These are phyloP conservation scores for Trebouxia gelatinosa DNA, from an alignment of 163 green algal species.

Conservation along the genomic window DNA sequence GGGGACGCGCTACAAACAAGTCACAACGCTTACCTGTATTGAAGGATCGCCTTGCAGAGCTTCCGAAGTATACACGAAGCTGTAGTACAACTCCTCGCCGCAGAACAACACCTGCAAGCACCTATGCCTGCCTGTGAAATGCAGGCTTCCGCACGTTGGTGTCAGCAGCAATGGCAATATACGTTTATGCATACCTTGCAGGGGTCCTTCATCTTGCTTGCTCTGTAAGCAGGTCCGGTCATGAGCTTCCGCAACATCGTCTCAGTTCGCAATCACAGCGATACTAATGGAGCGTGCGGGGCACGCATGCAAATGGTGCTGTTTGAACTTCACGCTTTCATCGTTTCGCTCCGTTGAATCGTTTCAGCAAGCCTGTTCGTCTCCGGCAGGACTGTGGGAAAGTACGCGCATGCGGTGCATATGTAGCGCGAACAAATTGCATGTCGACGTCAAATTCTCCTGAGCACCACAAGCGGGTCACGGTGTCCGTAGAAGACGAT, in stretches of 20 bases:
- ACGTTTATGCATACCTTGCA: background rate
- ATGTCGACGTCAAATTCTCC: background rate
- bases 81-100: conserved; percentile 46
- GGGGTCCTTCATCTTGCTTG: background rate
- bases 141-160: background rate
- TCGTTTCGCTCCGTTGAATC: background rate
- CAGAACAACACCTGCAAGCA: conserved; percentile 56
- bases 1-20: background rate
- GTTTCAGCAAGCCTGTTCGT: background rate
- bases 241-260: background rate
- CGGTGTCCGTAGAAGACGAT: background rate
- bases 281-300: background rate
- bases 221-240: background rate
- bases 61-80: conserved; percentile 48
- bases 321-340: background rate
- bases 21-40: conserved; percentile 35
- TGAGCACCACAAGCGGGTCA: background rate
- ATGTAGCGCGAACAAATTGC: background rate
- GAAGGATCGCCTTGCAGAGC: conserved; percentile 23
- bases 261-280: background rate
- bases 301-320: background rate
- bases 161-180: too few species aligned
- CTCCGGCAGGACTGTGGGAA: too few species aligned
- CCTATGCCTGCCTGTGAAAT: background rate
- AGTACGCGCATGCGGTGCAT: background rate